Evolutionary conservation across 2,329 filamentous ascomycete genomes (phyloP).

Genomic region (Colletotrichum horii): DNA sequence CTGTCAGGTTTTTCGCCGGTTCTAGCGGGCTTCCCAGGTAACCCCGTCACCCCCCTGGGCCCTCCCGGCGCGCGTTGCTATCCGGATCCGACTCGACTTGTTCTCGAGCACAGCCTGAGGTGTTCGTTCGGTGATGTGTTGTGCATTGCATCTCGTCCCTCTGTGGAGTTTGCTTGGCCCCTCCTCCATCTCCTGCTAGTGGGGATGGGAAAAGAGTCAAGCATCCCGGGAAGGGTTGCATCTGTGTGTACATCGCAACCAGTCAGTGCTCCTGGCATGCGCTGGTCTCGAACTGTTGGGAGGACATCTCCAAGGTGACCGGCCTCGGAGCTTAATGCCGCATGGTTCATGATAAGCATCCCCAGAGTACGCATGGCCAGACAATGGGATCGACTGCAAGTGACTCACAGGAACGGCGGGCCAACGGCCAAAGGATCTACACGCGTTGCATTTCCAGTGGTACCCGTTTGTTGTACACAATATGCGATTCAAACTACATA

Average conservation of each 20-base stretch:
- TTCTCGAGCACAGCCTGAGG: not conserved
- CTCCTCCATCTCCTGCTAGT: not conserved
- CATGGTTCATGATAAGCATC: not conserved
- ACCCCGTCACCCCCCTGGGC: not conserved
- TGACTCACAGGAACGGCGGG: slow-evolving; percentile 20
- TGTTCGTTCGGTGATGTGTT: not conserved
- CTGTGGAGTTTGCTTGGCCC: slow-evolving; percentile 7
- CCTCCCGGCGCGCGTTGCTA: slow-evolving; percentile 32
- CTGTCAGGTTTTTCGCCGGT: slow-evolving; percentile 2
- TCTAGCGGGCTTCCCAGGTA: slow-evolving; percentile 13
- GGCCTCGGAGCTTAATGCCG: slow-evolving; percentile 1
- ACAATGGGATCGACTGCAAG: not conserved
- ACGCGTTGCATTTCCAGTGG: not conserved
- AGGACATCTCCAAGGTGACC: slow-evolving; percentile 19
- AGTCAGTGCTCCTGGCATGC: slow-evolving; percentile 8
- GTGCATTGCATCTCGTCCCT: not conserved
- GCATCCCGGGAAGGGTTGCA: not conserved
- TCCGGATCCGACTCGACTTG: not conserved
- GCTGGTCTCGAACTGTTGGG: not conserved
- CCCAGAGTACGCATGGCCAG: not conserved
- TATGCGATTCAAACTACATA: not conserved
- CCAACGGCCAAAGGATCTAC: not conserved
- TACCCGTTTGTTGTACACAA: not conserved
- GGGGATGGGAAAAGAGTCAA: not conserved
- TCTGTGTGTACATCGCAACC: not conserved